These are phyloP conservation scores for Apiospora phragmitis DNA, from an alignment of 2,329 filamentous ascomycete genomes.

Conservation along the genomic window DNA sequence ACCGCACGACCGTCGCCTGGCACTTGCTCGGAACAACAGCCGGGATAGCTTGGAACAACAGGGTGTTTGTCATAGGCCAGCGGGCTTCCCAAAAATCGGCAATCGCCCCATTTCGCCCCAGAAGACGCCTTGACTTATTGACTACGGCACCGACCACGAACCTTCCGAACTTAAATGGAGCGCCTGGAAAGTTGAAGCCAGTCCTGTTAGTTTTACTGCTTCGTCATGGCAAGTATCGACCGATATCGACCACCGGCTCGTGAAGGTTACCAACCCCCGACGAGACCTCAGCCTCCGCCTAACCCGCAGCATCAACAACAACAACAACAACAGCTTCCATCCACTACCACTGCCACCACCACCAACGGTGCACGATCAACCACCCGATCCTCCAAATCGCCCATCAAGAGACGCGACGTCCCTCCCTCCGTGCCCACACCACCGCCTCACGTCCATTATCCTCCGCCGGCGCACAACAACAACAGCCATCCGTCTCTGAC, in stretches of 20 bases:
- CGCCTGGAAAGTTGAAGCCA: not conserved
- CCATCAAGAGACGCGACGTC: conserved; percentile 52
- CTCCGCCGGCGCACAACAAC: not conserved
- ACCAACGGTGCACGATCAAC: conserved; percentile 38
- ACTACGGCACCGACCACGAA: conserved; percentile 7
- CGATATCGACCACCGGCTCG: conserved; percentile 54
- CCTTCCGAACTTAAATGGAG: conserved; percentile 2
- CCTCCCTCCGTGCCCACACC: conserved; percentile 64
- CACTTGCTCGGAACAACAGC: conserved; percentile 3
- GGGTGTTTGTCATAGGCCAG: conserved; percentile 3
- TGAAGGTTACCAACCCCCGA: conserved; percentile 58
- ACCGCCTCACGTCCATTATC: conserved; percentile 44
- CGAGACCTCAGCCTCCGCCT: not conserved
- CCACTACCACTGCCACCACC: conserved; percentile 3
- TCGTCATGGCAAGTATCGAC: conserved; percentile 60
- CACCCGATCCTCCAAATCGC: conserved; percentile 51
- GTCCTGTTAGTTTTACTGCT: not conserved
- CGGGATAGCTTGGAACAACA: not conserved
- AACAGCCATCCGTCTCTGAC: conserved; percentile 26
- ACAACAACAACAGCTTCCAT: conserved; percentile 15
- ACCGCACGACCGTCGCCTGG: not conserved
- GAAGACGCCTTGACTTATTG: conserved; percentile 5
- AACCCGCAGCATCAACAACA: conserved; percentile 32
- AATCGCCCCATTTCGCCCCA: conserved; percentile 5
- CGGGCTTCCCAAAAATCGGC: not conserved